A percentile compares a stretch with the other conserved stretches of the same genome.
Conservation (phyloP, 1,284 basidiomycete species). For the Ganoderma meredithae region DNA sequence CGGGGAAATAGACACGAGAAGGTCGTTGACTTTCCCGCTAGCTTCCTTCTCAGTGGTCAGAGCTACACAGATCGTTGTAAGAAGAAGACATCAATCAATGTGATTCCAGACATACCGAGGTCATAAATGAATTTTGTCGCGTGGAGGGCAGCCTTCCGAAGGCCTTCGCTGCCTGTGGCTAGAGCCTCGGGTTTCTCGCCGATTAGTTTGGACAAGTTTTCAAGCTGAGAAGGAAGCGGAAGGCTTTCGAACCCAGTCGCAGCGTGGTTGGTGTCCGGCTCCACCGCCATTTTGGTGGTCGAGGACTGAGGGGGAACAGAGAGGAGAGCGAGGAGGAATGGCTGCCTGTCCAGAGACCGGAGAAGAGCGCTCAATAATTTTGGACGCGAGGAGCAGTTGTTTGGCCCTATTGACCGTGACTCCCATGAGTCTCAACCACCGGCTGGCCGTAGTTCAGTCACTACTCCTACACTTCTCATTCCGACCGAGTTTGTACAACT, state of each 20-base stretch:
- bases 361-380: slow-evolving; percentile 31
- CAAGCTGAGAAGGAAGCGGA: slow-evolving; percentile 50
- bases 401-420: slow-evolving; percentile 30
- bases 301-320: slow-evolving; percentile 5
- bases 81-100: slow-evolving; percentile 1
- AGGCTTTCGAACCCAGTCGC: slow-evolving; percentile 22
- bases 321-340: not conserved
- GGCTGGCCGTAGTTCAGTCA: no score
- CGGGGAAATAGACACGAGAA: slow-evolving; percentile 73
- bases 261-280: not conserved
- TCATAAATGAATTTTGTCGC: slow-evolving; percentile 86
- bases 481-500: not conserved
- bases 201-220: slow-evolving; percentile 58
- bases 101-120: slow-evolving; percentile 61
- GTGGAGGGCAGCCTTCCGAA: slow-evolving; percentile 67
- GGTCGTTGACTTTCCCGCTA: slow-evolving; percentile 67
- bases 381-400: slow-evolving; percentile 26
- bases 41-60: slow-evolving; percentile 71
- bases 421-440: slow-evolving; percentile 14
- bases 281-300: slow-evolving; percentile 6
- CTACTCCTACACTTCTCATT: not conserved
- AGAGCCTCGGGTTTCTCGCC: slow-evolving; percentile 62
- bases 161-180: slow-evolving; percentile 60
- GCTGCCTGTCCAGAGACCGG: not conserved
- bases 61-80: slow-evolving; percentile 47